A percentile compares a stretch with the other conserved stretches of the same genome.
phyloP scores from a whole-genome alignment of 495 filamentous ascomycete genomes.

The Rostrohypoxylon terebratum region DNA sequence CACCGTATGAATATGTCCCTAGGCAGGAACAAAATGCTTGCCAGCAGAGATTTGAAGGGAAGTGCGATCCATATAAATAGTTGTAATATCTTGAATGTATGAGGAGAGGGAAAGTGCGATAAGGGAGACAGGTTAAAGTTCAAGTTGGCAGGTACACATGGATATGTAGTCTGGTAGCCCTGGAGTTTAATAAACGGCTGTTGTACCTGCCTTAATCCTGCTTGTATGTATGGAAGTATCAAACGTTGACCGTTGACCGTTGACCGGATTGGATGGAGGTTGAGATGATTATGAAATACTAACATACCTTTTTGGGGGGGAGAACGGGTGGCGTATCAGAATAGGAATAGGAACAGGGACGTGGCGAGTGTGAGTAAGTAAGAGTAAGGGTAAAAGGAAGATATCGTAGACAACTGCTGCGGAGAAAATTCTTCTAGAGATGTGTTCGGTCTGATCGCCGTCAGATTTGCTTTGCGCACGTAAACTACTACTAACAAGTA shows the following conservation, averaged over 20 bases:
- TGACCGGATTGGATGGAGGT: background rate
- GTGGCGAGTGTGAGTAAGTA: background rate
- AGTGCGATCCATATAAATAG: background rate
- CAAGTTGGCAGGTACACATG: background rate
- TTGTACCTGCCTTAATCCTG: background rate
- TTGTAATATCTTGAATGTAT: background rate
- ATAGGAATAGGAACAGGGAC: background rate
- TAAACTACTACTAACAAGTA: too few relatives aligned
- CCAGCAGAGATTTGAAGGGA: background rate
- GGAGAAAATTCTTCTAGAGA: conserved; percentile 8
- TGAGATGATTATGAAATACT: background rate
- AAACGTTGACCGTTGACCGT: conserved; percentile 1
- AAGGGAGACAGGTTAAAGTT: background rate
- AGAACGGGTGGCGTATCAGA: background rate
- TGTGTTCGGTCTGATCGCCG: conserved; percentile 10
- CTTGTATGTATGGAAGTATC: conserved; percentile 2
- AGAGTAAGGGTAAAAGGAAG: background rate
- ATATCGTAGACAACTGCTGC: background rate
- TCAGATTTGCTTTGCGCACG: conserved; percentile 28
- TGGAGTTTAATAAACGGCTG: too few relatives aligned
- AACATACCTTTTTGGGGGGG: background rate
- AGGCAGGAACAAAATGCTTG: background rate
- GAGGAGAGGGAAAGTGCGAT: background rate
- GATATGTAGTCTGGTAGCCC: background rate
- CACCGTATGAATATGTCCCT: background rate